Evolutionary conservation across 345 rosid genomes (phyloP).

Genomic region (Eucalyptus tenuipes): DNA sequence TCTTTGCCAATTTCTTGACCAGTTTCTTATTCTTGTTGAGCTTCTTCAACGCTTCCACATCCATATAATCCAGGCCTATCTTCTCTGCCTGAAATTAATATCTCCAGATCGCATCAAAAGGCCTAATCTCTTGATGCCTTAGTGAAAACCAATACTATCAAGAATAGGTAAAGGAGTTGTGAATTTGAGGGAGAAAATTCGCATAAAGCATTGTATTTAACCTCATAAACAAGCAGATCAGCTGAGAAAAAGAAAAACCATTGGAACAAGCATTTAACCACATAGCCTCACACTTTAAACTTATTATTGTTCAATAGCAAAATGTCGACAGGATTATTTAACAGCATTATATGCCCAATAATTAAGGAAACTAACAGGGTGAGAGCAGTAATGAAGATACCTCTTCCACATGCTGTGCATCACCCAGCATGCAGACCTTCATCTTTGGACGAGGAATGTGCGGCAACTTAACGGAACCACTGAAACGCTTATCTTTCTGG

Average conservation of each 20-base stretch:
- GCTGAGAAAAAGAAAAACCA: background rate
- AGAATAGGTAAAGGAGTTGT: background rate
- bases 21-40: constrained; percentile 74
- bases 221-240: background rate
- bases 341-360: background rate
- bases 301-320: background rate
- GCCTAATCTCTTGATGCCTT: background rate
- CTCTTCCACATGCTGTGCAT: constrained; percentile 93
- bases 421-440: constrained; percentile 97
- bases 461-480: constrained; percentile 87
- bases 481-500: constrained; percentile 90
- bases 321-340: background rate
- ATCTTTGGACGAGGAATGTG: constrained; percentile 90
- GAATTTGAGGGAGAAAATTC: background rate
- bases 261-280: background rate
- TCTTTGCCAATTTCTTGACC: constrained; percentile 73
- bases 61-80: constrained; percentile 61
- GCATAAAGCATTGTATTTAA: background rate
- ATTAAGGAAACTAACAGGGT: background rate
- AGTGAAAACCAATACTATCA: background rate
- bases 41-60: constrained; percentile 66
- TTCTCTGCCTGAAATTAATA: constrained; percentile 41
- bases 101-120: background rate
- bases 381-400: constrained; percentile 4
- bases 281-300: background rate